Base-by-base conservation (phyloP, 768 basidiomycete species). In the Phallus indusiatus region DNA sequence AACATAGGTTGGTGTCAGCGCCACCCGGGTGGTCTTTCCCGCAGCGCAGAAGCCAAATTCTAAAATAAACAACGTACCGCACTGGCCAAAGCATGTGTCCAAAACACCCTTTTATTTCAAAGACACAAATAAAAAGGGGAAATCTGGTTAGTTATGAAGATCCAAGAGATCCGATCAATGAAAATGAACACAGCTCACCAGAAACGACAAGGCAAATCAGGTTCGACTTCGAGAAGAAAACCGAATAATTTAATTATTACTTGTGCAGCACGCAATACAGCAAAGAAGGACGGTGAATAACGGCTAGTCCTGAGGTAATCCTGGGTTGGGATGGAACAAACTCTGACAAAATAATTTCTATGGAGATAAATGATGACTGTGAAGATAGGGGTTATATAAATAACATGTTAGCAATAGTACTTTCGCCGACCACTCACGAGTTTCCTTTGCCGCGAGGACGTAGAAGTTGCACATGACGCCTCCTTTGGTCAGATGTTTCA, bases 301-400 rank as follows among this genome's bases (percentile, higher is more conserved):
- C 35, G 24, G 36, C 36, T 55, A 2, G 8, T 55, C 9, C 33
- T 24, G 18, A 55, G 42, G 20, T 37, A 35, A 35, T 55, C 54
- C n/a, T 24, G 17, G 14, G 33, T n/a, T 12, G 42, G 54, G 11
- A 16, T 17, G 14, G 54, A 17, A 24, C 54, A 55, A 18, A 46
- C 54, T 35, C 54, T 35, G 47, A 55, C 54, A 17, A 55, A 55
- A 10, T 55, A 55, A 18, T 55, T 55, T 18, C 54, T 17, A 42
- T 55, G 54, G 18, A 55, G 54, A 46, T 36, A 46, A 18, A 55
- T n/a, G 14, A 17, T 36, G 5, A 55, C 54, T 55, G 34, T 18
- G 46, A 55, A 37, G 34, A 37, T 20, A 55, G 33, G 9, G 18
- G 16, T 16, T 36, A 55, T 34, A 16, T 10, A 14, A 42, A 4